Base-by-base conservation (phyloP, 345 rosid species). In the Linum trigynum region DNA sequence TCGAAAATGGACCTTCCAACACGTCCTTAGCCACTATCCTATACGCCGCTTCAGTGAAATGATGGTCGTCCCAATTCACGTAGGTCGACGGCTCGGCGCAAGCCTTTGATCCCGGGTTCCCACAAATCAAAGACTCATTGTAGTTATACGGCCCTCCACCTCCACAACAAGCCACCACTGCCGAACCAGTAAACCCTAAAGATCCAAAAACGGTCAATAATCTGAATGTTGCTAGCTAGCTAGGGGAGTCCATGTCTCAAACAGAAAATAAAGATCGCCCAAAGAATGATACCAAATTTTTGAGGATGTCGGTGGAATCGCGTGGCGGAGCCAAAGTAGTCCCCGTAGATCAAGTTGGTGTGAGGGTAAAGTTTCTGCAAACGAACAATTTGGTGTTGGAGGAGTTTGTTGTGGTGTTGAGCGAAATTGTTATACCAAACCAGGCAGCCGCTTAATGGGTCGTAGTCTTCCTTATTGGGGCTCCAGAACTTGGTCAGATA, bases 11-110 rank as follows among this genome's bases (percentile, higher is more conserved):
- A 10, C 53, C 53, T 48, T 48, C 53, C 53, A 48, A 48, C 11
- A 48, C 53, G 14, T 48, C 53, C 53, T 48, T 48, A 48, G 53
- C 53, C 11, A 48, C 15, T 48, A 48, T 48, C 11, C 53, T 48
- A 48, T 48, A 48, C 2, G 53, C 53, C 38, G 37, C 61, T 57
- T 57, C 91, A 5, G 96, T 88, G 45, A 84, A 66, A 77, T 86
- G 91, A 56, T 86, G 73, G 10, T 89, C 96, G 40, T 88, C 96
- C 91, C 96, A 88, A 59, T 77, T 84, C n/a, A 80, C 77, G 16
- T 67, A 76, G 17, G 67, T 59, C 0, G 79, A 76, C 11, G 88
- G 96, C 65, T 81, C 55, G 53, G 59, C 0, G 35, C 89, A 88
- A 7, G 80, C 74, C 12, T 40, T 75, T 3, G 95, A 84, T 37